Base-by-base conservation (phyloP, 371 early-diverging fungal species). In the Apophysomyces trapeziformis region DNA sequence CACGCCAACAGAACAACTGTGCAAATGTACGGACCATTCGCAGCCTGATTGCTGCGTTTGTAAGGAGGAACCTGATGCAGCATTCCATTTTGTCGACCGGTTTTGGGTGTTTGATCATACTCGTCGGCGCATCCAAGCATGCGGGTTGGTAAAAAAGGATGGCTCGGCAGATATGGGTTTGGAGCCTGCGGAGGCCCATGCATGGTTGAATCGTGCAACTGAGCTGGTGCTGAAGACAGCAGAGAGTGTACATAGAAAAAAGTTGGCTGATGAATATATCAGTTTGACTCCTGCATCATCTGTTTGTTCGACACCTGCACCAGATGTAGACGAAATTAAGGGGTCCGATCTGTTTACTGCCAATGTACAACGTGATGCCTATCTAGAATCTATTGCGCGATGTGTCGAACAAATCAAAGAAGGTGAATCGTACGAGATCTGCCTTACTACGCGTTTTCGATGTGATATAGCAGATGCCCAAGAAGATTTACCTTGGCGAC, bases 391-490 rank as follows among this genome's bases (percentile, higher is more conserved):
- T 11, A 90, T 98, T 38, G 75, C 73, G 44, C 63, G 71, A 37
- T 88, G 94, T 26, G 72, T 91, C 18, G 69, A 85, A 14, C 77
- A 82, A 47, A 98, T 98, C 67, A 65, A 77, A 2, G 86, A 89
- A 66, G 99, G 99, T 38, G 97, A 98, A 71, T 89, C 96, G 4
- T 98, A 98, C 72, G 97, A 98, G 71, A 73, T 97, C 2, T 96
- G 97, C 72, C 69, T 98, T 60, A 98, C 99, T 0, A 95, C 93
- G 0, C 93, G 92, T 38, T 89, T 95, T 73, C 77, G 85, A 18
- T 68, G 69, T 44, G 60, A 68, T 3, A 56, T 78, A 16, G 1
- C 50, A 59, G 14, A 21, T 50, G 54, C 54, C 5, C 54, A 4
- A 50, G 21, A 21, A 9, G 54, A 50, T 11, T 26, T 50, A 6